These are phyloP conservation scores for Annulohypoxylon stygium DNA, from an alignment of 495 filamentous ascomycete genomes.

Conservation along the genomic window DNA sequence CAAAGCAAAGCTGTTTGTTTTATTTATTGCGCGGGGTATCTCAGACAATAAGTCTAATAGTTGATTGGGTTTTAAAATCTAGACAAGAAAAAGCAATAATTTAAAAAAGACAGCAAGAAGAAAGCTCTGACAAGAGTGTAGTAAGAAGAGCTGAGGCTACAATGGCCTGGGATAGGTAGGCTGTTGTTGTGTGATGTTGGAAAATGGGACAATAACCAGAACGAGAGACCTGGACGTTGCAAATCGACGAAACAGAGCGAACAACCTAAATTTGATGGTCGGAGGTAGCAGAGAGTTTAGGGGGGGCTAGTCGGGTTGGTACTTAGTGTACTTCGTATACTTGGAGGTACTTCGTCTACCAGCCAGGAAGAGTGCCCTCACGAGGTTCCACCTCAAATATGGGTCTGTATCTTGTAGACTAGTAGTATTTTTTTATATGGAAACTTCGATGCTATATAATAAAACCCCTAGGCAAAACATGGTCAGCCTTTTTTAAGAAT, in stretches of 20 bases:
- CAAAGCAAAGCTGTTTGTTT: slow-evolving; percentile 32
- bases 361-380: not conserved
- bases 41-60: slow-evolving; percentile 43
- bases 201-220: slow-evolving; percentile 30
- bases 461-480: not conserved
- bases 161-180: slow-evolving; percentile 18
- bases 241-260: slow-evolving; percentile 45
- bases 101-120: slow-evolving; percentile 15
- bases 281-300: slow-evolving; percentile 37
- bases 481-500: not conserved
- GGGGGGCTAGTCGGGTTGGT: slow-evolving; percentile 34
- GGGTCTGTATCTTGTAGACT: slow-evolving; percentile 6
- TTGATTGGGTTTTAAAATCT: slow-evolving; percentile 40
- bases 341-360: slow-evolving; percentile 1
- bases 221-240: slow-evolving; percentile 34
- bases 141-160: slow-evolving; percentile 37
- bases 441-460: not conserved
- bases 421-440: not conserved
- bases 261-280: slow-evolving; percentile 46
- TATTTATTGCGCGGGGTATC: slow-evolving; percentile 43
- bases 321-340: slow-evolving; percentile 23
- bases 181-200: slow-evolving; percentile 31
- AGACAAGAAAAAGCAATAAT: slow-evolving; percentile 42
- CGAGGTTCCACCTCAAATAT: slow-evolving; percentile 13
- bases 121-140: slow-evolving; percentile 16